Evolutionary conservation across 2,329 filamentous ascomycete species (phyloP).

Genomic region (Hypoxylon sp.): DNA sequence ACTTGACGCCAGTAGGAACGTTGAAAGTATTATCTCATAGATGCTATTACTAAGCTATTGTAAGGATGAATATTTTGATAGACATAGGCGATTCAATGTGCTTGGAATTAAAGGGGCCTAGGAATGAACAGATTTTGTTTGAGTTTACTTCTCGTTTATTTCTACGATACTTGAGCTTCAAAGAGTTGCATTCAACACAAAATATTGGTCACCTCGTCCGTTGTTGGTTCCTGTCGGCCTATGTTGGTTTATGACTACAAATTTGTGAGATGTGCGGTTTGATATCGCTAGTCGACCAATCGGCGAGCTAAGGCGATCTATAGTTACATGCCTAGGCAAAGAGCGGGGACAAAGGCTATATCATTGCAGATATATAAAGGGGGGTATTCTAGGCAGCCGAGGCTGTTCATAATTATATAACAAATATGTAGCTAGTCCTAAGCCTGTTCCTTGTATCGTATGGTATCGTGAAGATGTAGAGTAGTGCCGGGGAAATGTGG

Average conservation of each 20-base stretch:
- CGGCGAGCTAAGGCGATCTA: slow-evolving; percentile 2
- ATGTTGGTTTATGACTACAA: no score
- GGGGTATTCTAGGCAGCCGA: slow-evolving; percentile 8
- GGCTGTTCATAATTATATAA: not conserved
- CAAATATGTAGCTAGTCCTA: not conserved
- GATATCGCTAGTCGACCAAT: slow-evolving; percentile 18
- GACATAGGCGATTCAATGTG: not conserved
- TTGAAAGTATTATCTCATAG: not conserved
- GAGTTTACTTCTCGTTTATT: not conserved
- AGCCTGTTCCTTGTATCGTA: not conserved
- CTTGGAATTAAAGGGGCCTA: not conserved
- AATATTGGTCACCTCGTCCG: not conserved
- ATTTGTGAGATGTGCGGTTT: not conserved
- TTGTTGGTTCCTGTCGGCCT: not conserved
- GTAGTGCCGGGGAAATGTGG: not conserved
- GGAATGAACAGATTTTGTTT: not conserved
- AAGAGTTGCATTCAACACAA: not conserved
- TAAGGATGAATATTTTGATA: not conserved
- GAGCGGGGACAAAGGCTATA: slow-evolving; percentile 23
- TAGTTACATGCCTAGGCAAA: slow-evolving; percentile 4
- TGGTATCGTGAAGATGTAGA: not conserved
- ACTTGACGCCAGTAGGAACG: slow-evolving; percentile 2
- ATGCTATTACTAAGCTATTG: not conserved
- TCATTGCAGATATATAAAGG: slow-evolving; percentile 2
- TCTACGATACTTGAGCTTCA: not conserved